A percentile compares a stretch with the other conserved stretches of the same genome.
Evolutionary conservation across 192 early-diverging fungal genomes (phyloP).

Genomic region (Backusella tarrabulga): DNA sequence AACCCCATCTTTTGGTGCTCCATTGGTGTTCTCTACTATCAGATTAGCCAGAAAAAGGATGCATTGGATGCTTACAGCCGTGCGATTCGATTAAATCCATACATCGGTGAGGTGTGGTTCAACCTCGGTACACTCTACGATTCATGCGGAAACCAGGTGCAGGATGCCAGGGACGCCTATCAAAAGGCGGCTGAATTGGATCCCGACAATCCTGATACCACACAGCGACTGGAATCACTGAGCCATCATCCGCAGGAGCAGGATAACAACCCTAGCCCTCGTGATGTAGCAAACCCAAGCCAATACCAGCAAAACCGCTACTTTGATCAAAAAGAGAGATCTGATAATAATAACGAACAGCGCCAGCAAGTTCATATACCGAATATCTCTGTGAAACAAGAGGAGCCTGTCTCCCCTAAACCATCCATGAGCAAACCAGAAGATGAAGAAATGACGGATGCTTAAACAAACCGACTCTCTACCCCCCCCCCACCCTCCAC

Average conservation of each 20-base stretch:
- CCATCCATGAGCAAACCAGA: not conserved
- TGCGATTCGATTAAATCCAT: constrained; percentile 92
- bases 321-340: not conserved
- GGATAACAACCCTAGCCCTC: not conserved
- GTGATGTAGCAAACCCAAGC: not conserved
- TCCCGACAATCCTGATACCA: constrained; percentile 82
- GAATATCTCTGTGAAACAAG: not conserved
- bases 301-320: not conserved
- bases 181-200: constrained; percentile 92
- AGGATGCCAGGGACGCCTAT: constrained; percentile 97
- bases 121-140: constrained; percentile 97
- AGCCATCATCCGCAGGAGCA: constrained; percentile 3
- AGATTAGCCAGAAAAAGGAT: constrained; percentile 93
- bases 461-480: not conserved
- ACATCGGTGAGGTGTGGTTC: constrained; percentile 97
- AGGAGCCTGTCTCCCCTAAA: not conserved
- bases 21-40: constrained; percentile 97
- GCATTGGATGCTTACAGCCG: constrained; percentile 97
- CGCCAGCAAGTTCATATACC: not conserved
- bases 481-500: too few species aligned
- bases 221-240: constrained; percentile 61
- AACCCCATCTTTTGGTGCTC: constrained; percentile 99
- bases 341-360: not conserved
- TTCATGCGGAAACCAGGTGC: constrained; percentile 96
- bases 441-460: not conserved